Evolutionary conservation across 441 rosid species (phyloP).

Genomic region (Theobroma grandiflorum): DNA sequence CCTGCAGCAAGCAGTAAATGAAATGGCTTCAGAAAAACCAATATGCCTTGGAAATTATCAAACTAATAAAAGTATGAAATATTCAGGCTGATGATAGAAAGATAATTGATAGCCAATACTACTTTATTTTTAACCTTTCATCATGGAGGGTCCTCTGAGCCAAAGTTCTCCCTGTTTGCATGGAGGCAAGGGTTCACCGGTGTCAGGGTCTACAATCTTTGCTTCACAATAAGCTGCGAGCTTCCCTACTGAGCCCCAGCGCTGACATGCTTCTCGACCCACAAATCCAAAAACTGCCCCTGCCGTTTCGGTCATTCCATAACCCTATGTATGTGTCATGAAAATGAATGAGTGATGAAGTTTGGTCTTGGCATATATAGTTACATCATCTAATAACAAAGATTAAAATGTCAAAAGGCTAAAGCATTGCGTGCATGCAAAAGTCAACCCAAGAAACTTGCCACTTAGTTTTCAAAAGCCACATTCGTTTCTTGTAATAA

Average conservation of each 20-base stretch:
- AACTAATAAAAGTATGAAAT: background rate
- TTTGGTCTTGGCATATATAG: background rate
- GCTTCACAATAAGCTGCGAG: constrained; percentile 32
- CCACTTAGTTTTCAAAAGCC: no score
- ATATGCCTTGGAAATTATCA: background rate
- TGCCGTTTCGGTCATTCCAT: constrained; percentile 46
- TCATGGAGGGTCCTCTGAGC: constrained; percentile 45
- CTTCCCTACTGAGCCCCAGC: constrained; percentile 38
- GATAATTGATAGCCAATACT: no score
- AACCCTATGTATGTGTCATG: constrained; percentile 32
- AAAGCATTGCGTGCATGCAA: background rate
- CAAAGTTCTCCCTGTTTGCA: constrained; percentile 48
- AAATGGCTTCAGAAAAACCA: background rate
- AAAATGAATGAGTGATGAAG: background rate
- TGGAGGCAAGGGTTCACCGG: constrained; percentile 43
- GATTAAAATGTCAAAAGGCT: background rate
- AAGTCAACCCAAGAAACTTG: no score
- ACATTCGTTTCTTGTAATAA: no score
- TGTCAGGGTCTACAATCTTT: constrained; percentile 41
- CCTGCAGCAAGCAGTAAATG: constrained; percentile 23
- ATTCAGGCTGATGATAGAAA: background rate
- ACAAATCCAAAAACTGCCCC: constrained; percentile 6
- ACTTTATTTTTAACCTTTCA: constrained; percentile 39
- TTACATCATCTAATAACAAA: background rate
- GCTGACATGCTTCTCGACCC: constrained; percentile 29